A percentile compares a stretch with the other conserved stretches of the same genome.
These are phyloP conservation scores for Amanita jacksonii DNA, from an alignment of 768 basidiomycete genomes.

Conservation along the genomic window DNA sequence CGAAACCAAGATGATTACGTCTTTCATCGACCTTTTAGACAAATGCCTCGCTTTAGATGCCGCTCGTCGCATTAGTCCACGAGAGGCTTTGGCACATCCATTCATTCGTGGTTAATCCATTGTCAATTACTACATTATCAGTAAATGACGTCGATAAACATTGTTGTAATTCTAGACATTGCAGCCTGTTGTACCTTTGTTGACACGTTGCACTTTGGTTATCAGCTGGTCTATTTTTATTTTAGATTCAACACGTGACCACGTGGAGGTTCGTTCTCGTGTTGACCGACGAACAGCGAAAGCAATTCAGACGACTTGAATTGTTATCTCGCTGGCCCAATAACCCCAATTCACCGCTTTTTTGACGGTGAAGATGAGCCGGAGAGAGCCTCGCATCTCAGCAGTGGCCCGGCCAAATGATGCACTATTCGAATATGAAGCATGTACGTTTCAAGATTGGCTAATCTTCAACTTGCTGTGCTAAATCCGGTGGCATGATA, in stretches of 20 bases:
- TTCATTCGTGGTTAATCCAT: slow-evolving; percentile 53
- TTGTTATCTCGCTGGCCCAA: background rate
- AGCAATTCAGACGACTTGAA: background rate
- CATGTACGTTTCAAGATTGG: slow-evolving; percentile 43
- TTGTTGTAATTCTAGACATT: background rate
- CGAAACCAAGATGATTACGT: slow-evolving; percentile 66
- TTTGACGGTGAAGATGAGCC: slow-evolving; percentile 35
- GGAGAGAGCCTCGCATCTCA: slow-evolving; percentile 56
- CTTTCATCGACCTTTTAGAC: slow-evolving; percentile 87
- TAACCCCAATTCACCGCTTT: slow-evolving; percentile 13
- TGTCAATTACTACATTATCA: background rate
- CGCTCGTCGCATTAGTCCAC: slow-evolving; percentile 75
- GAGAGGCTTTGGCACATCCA: slow-evolving; percentile 80
- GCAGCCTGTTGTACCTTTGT: too few relatives aligned
- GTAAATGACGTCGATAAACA: background rate
- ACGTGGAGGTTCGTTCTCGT: background rate
- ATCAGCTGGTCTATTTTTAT: background rate
- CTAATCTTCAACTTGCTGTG: slow-evolving; percentile 8
- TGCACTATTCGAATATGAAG: slow-evolving; percentile 77
- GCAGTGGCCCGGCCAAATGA: slow-evolving; percentile 63
- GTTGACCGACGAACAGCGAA: background rate
- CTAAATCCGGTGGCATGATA: slow-evolving; percentile 32
- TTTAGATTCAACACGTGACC: background rate
- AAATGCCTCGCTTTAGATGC: slow-evolving; percentile 87
- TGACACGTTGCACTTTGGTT: background rate